Evolutionary conservation across 2,329 filamentous ascomycete genomes (phyloP).

Genomic region (Clarireedia hainanense): DNA sequence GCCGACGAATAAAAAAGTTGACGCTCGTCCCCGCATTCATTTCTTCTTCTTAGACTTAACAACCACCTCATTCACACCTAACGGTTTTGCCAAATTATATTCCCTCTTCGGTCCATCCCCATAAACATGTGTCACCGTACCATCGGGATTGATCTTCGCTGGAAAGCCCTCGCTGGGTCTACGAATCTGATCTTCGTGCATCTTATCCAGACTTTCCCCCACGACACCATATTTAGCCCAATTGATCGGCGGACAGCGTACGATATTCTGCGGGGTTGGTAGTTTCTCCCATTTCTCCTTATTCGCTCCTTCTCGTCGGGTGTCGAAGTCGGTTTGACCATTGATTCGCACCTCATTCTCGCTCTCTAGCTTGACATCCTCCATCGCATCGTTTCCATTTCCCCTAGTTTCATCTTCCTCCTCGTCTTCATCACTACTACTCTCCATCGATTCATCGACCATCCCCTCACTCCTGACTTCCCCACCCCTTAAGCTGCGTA

Average conservation of each 20-base stretch:
- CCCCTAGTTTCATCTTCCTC: constrained; percentile 9
- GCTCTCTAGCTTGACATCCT: neutral
- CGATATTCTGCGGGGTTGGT: constrained; percentile 71
- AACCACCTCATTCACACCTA: neutral
- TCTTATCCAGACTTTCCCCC: constrained; percentile 72
- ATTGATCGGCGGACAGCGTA: constrained; percentile 83
- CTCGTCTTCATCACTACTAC: constrained; percentile 8
- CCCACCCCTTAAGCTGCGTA: constrained; percentile 57
- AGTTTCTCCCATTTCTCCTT: constrained; percentile 50
- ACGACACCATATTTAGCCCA: constrained; percentile 94
- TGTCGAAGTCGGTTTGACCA: neutral
- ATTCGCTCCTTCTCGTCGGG: neutral
- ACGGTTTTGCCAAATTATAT: neutral
- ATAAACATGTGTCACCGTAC: constrained; percentile 39
- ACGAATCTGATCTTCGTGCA: constrained; percentile 71
- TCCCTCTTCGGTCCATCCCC: constrained; percentile 24
- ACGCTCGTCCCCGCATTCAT: constrained; percentile 17
- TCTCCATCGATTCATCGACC: constrained; percentile 22
- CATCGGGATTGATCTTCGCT: constrained; percentile 34
- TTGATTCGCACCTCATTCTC: neutral
- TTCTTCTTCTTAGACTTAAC: constrained; percentile 32
- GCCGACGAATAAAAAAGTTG: neutral
- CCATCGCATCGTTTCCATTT: neutral
- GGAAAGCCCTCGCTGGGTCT: constrained; percentile 53
- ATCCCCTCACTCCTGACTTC: constrained; percentile 37